Evolutionary conservation across 2,329 filamentous ascomycete genomes (phyloP).

Genomic region (Nemania sp.): DNA sequence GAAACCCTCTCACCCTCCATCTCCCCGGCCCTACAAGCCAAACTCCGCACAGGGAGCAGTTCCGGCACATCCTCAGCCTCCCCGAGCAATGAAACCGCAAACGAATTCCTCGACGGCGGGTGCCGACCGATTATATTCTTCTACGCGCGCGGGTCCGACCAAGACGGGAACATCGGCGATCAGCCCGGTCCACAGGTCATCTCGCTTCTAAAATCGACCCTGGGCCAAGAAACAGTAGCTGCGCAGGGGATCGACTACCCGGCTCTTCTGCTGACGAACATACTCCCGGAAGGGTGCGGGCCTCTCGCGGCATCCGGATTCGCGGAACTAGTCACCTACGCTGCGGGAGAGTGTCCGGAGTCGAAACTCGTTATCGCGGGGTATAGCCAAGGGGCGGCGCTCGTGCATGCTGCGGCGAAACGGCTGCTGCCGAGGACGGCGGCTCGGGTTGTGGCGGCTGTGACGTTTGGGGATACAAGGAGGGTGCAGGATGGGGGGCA

Average conservation of each 20-base stretch:
- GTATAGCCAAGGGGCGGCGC: constrained; percentile 49
- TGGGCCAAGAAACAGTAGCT: constrained; percentile 25
- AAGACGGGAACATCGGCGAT: constrained; percentile 43
- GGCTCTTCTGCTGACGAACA: constrained; percentile 31
- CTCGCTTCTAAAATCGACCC: constrained; percentile 51
- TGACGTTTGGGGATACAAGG: constrained; percentile 49
- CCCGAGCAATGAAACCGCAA: constrained; percentile 30
- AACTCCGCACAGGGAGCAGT: constrained; percentile 18
- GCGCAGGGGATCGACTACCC: constrained; percentile 36
- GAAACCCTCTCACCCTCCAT: constrained; percentile 27
- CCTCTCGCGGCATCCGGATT: constrained; percentile 40
- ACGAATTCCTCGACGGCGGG: constrained; percentile 42
- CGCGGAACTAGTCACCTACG: constrained; percentile 39
- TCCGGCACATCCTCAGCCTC: background rate
- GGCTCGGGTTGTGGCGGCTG: constrained; percentile 43
- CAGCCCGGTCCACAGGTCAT: constrained; percentile 47
- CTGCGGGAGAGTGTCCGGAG: constrained; percentile 44
- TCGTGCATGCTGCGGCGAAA: constrained; percentile 46
- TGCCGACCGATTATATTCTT: constrained; percentile 45
- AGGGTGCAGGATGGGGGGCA: constrained; percentile 39
- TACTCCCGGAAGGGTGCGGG: constrained; percentile 38
- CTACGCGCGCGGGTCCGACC: constrained; percentile 46
- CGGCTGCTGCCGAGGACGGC: constrained; percentile 35
- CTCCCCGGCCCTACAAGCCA: constrained; percentile 19
- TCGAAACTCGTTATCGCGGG: constrained; percentile 48